These are phyloP conservation scores for Dactylis glomerata DNA, from an alignment of 176 grass and related monocot species.

Conservation along the genomic window DNA sequence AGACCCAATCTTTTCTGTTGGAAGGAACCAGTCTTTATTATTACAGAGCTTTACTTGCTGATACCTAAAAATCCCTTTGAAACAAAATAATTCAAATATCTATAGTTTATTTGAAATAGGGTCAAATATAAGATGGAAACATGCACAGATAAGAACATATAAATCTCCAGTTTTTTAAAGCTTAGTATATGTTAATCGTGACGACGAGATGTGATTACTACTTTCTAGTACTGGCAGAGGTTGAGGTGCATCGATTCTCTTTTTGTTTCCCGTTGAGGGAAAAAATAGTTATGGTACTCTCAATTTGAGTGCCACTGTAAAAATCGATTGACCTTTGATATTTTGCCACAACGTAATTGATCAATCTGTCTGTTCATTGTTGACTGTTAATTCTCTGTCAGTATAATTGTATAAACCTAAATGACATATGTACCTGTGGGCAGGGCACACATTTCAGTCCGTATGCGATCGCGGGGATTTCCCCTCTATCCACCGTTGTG, in stretches of 20 bases:
- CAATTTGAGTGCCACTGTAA: not conserved
- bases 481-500: too few relatives aligned
- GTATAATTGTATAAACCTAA: not conserved
- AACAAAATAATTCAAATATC: not conserved
- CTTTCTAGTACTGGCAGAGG: not conserved
- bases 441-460: not conserved
- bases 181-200: not conserved
- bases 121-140: not conserved
- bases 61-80: not conserved
- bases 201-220: not conserved
- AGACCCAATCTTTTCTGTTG: not conserved
- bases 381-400: not conserved
- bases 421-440: not conserved
- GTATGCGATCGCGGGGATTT: not conserved
- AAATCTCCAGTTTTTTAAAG: not conserved
- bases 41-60: not conserved
- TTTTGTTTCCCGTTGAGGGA: too few relatives aligned
- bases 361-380: not conserved
- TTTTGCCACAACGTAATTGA: too few relatives aligned
- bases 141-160: not conserved
- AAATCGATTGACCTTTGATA: not conserved
- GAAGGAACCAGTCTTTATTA: not conserved
- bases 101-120: not conserved
- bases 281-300: not conserved
- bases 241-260: too few relatives aligned